phyloP scores from a whole-genome alignment of 2,329 filamentous ascomycete species.

The Hypocrella siamensis region DNA sequence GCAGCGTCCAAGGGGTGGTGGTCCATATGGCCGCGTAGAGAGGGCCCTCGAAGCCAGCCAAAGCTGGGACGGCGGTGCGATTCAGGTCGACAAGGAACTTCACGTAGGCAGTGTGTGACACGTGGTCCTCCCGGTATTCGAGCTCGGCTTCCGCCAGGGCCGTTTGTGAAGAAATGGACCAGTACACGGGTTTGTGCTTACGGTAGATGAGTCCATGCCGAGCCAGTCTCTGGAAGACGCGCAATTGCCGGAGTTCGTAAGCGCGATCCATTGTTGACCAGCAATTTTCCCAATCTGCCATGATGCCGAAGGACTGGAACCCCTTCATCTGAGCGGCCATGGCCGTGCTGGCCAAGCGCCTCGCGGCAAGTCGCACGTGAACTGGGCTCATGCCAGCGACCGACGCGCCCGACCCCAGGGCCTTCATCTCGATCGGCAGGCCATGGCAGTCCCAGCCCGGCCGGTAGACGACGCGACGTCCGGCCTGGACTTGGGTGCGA shows the following conservation, averaged over 20 bases:
- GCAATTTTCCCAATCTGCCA: constrained; percentile 63
- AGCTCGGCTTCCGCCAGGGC: constrained; percentile 74
- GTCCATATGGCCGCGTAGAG: constrained; percentile 92
- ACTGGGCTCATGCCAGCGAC: constrained; percentile 31
- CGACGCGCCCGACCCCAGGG: constrained; percentile 41
- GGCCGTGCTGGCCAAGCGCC: constrained; percentile 50
- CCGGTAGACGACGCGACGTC: constrained; percentile 55
- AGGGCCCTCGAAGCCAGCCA: constrained; percentile 25
- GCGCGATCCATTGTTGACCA: constrained; percentile 68
- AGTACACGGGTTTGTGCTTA: constrained; percentile 71
- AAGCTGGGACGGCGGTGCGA: constrained; percentile 14
- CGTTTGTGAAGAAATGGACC: constrained; percentile 65
- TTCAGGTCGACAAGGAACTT: constrained; percentile 51
- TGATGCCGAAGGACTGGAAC: constrained; percentile 60
- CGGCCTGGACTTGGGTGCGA: constrained; percentile 64
- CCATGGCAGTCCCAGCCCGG: constrained; percentile 98
- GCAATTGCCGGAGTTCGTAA: constrained; percentile 62
- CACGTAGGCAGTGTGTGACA: constrained; percentile 62
- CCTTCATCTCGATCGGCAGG: constrained; percentile 92
- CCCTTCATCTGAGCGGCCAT: constrained; percentile 57
- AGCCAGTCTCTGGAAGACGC: constrained; percentile 62
- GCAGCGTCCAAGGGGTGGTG: constrained; percentile 93
- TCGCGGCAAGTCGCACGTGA: constrained; percentile 48
- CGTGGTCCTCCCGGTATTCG: constrained; percentile 64
- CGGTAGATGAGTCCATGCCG: constrained; percentile 60